Evolutionary conservation across 305 asterid genomes (phyloP), one percentile per base, ranked within the genome.

Genomic region (Petunia hybrid): DNA sequence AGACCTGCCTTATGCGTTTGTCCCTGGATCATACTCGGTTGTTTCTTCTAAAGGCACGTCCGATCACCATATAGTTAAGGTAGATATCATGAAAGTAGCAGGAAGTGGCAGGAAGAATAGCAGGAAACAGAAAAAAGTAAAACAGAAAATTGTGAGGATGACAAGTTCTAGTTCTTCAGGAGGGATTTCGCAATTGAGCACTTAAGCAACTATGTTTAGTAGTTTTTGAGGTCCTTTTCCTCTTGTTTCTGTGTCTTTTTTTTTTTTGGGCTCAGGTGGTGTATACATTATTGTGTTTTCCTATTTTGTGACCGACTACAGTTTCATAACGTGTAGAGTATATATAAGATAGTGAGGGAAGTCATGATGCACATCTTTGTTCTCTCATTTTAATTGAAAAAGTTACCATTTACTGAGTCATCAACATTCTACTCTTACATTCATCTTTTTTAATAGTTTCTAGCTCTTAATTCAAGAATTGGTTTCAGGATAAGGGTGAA

Each of bases 21-120:
- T 95, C 1, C 97, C 97, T 0, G 98, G 97, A 78, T 94, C 98
- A 8, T 94, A 95, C 89, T 92, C 99, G 1, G 97, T 94, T 12
- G 65, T 91, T 76, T 95, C 99, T 3, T 95, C 99, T 0, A 95
- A 94, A 84, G 99, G 97, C 46, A 95, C 99, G 31, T 95, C 97
- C 6, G 98, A 95, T 87, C 99, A 95, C 82, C 99, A 95, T 60
- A 89, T 95, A 77, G 97, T 94, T 38, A 91, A 94, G 84, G 99
- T 91, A 62, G 99, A 95, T 73, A 81, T 94, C 16, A 14, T 86
- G 78, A 93, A 86, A 90, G 85, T 87, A 13, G 85, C 63, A 9
- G 80, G 85, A 59, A 78, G 56, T 57, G 82, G 5, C 16, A 69
- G 46, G 66, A 85, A 76, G 82, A 56, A 84, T 12, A 83, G 78